These are phyloP conservation scores for Cystobasidium sp. DNA, from an alignment of 1,284 basidiomycete species.

Conservation along the genomic window DNA sequence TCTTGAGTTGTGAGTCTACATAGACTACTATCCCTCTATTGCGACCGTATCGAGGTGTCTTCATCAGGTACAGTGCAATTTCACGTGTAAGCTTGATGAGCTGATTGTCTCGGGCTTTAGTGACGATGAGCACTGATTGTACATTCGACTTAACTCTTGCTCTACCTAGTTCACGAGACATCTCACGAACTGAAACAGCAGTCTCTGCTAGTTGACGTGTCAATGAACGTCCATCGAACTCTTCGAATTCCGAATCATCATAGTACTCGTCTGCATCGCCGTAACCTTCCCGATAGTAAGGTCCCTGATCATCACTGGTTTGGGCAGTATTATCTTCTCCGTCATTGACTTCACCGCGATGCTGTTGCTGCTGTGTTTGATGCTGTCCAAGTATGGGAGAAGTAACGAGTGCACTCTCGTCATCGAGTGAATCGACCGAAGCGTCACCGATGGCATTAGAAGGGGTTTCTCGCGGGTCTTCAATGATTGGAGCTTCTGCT, in stretches of 20 bases:
- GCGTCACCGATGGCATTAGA: neutral
- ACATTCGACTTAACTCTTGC: constrained; percentile 89
- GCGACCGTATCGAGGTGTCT: constrained; percentile 49
- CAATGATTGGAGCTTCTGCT: neutral
- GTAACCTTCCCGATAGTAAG: constrained; percentile 45
- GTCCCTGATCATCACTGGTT: constrained; percentile 40
- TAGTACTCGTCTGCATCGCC: constrained; percentile 58
- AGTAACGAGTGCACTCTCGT: constrained; percentile 17
- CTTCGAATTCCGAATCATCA: constrained; percentile 66
- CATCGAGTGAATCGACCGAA: constrained; percentile 21
- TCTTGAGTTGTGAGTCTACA: constrained; percentile 90
- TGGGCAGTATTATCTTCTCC: neutral
- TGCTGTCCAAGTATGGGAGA: neutral
- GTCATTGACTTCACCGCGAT: neutral
- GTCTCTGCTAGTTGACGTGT: constrained; percentile 95
- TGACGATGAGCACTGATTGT: constrained; percentile 92
- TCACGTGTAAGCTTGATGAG: constrained; percentile 93
- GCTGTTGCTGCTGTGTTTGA: neutral
- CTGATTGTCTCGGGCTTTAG: constrained; percentile 95
- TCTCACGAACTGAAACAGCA: constrained; percentile 93
- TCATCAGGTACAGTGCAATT: constrained; percentile 92
- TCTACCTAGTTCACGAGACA: constrained; percentile 97
- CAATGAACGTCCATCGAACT: constrained; percentile 63
- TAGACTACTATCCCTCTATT: constrained; percentile 64
- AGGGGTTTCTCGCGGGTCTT: constrained; percentile 6